A percentile compares a stretch with the other conserved stretches of the same genome.
These are phyloP conservation scores for Aspergillus ibericus DNA, from an alignment of 2,329 filamentous ascomycete species.

Conservation along the genomic window DNA sequence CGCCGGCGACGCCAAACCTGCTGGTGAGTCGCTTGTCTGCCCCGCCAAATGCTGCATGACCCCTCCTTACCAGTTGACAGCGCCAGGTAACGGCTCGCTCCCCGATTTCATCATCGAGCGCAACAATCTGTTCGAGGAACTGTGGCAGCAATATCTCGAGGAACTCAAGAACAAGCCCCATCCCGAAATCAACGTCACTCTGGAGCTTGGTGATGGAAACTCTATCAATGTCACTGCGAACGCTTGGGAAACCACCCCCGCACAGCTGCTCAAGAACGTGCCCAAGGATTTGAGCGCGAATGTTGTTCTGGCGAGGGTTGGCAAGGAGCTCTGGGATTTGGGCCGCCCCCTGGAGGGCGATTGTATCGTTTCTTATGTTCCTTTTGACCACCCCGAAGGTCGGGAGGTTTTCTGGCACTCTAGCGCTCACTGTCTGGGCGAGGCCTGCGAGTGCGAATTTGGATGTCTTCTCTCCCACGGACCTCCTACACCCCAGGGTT, in stretches of 20 bases:
- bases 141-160: slow-evolving; percentile 80
- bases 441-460: slow-evolving; percentile 86
- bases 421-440: slow-evolving; percentile 91
- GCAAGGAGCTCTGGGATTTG: slow-evolving; percentile 85
- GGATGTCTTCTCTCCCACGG: slow-evolving; percentile 92
- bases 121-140: slow-evolving; percentile 80
- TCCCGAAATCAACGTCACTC: slow-evolving; percentile 50
- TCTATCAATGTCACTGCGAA: slow-evolving; percentile 58
- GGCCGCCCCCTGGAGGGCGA: slow-evolving; percentile 85
- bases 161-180: slow-evolving; percentile 61
- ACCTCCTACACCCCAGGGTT: slow-evolving; percentile 85
- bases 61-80: slow-evolving; percentile 26
- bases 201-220: slow-evolving; percentile 45
- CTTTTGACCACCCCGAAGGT: slow-evolving; percentile 74
- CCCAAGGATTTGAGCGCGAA: slow-evolving; percentile 82
- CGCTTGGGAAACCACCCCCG: slow-evolving; percentile 89
- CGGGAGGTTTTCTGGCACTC: slow-evolving; percentile 99
- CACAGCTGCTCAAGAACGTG: slow-evolving; percentile 73
- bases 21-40: slow-evolving; percentile 29
- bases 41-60: slow-evolving; percentile 35
- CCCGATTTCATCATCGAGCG: slow-evolving; percentile 81
- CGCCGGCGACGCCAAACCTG: slow-evolving; percentile 29
- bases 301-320: slow-evolving; percentile 77
- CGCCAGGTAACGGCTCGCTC: slow-evolving; percentile 41
- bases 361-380: slow-evolving; percentile 80